Conservation (phyloP, 352 stramenopile genomes). For the Phytopythium boreale region DNA sequence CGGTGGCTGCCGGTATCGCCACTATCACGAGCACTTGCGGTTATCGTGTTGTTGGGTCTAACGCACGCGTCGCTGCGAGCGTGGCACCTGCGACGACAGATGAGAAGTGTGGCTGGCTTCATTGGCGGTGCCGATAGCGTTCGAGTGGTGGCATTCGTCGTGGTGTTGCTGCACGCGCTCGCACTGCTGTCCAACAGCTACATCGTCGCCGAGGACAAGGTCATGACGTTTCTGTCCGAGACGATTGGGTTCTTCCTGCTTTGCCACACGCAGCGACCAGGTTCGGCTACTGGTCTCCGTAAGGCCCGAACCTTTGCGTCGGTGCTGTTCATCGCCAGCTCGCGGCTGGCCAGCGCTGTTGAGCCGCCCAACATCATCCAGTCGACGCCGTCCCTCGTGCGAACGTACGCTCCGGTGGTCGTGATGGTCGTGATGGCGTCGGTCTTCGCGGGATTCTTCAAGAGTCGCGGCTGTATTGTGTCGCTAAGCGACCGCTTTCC, state of each 20-base stretch:
- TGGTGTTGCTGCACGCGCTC: constrained; percentile 60
- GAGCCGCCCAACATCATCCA: constrained; percentile 76
- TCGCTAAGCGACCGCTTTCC: background rate
- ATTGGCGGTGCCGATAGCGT: background rate
- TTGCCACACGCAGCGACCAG: constrained; percentile 16
- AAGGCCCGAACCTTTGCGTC: constrained; percentile 17
- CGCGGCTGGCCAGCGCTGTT: constrained; percentile 38
- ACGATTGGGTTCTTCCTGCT: constrained; percentile 52
- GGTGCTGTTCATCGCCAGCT: constrained; percentile 37
- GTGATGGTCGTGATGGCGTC: constrained; percentile 16
- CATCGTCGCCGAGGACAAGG: constrained; percentile 69
- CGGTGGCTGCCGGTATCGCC: constrained; percentile 19
- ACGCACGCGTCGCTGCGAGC: background rate
- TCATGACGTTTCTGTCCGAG: constrained; percentile 68
- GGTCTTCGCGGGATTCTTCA: background rate
- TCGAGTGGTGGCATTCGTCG: constrained; percentile 24
- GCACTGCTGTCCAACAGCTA: constrained; percentile 84
- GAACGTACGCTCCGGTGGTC: constrained; percentile 36
- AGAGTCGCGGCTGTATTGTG: background rate
- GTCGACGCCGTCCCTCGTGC: constrained; percentile 23
- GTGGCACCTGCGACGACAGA: background rate
- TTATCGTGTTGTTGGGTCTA: background rate
- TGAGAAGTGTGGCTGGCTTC: background rate
- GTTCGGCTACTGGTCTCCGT: background rate
- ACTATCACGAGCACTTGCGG: constrained; percentile 21